phyloP scores from a whole-genome alignment of 805 yeast genomes.

The Monosporozyma servazzii region DNA sequence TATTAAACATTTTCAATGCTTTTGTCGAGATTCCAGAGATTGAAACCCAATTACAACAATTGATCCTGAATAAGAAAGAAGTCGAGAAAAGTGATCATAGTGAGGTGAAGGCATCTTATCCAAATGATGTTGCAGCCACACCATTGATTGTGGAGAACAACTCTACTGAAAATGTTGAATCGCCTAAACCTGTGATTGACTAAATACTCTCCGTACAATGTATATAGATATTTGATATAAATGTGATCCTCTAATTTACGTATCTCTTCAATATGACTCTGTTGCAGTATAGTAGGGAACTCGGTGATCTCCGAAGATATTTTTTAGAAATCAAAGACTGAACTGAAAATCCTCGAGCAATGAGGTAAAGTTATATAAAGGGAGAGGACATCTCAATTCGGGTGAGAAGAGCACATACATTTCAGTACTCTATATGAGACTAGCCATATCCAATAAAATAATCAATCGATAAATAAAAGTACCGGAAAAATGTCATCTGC shows the following conservation, averaged over 20 bases:
- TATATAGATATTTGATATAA: background rate
- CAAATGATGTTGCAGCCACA: background rate
- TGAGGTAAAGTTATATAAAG: background rate
- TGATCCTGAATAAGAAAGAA: constrained; percentile 31
- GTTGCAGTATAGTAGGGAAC: background rate
- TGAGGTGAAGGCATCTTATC: background rate
- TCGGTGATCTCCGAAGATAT: background rate
- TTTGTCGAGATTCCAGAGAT: constrained; percentile 33
- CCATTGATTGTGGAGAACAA: background rate
- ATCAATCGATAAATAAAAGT: background rate
- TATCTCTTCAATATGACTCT: background rate
- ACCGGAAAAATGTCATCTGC: constrained; percentile 20
- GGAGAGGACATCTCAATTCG: background rate
- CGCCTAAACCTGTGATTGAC: background rate
- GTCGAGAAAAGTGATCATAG: constrained; percentile 13
- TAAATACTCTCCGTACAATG: background rate
- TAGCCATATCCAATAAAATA: background rate
- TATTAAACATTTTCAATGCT: constrained; percentile 33
- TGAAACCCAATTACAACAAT: constrained; percentile 32
- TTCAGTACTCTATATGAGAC: background rate
- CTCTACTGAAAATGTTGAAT: background rate
- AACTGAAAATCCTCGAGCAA: background rate
- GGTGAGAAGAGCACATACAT: background rate
- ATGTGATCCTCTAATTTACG: background rate
- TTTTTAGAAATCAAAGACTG: background rate